phyloP scores from a whole-genome alignment of 495 filamentous ascomycete genomes.

The Ramalina intermedia region DNA sequence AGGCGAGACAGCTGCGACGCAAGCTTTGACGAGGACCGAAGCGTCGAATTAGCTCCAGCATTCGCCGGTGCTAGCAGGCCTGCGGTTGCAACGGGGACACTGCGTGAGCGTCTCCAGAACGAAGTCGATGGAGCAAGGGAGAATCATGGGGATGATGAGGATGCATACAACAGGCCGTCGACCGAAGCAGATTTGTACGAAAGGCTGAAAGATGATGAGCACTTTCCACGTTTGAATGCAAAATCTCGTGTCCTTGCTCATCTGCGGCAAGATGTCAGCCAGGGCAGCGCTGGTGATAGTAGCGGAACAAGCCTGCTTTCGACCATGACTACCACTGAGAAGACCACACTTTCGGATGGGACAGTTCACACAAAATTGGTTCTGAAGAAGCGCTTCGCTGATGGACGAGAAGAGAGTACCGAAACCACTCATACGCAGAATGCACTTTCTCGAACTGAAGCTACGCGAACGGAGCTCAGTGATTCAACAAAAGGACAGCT shows the following conservation, averaged over 20 bases:
- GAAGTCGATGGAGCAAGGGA: background rate
- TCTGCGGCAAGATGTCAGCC: constrained; percentile 12
- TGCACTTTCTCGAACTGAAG: constrained; percentile 1
- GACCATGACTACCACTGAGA: constrained; percentile 42
- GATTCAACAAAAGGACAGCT: background rate
- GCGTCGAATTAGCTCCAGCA: no score
- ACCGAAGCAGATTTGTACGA: constrained; percentile 34
- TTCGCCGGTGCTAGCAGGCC: no score
- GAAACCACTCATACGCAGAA: constrained; percentile 20
- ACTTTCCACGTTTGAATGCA: background rate
- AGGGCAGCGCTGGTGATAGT: background rate
- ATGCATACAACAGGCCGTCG: background rate
- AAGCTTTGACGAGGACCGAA: background rate
- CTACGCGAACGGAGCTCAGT: background rate
- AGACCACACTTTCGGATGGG: constrained; percentile 40
- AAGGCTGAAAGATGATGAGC: constrained; percentile 7
- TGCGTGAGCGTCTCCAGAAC: background rate
- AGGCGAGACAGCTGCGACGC: background rate
- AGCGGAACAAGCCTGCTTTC: constrained; percentile 32
- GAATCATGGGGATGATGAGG: constrained; percentile 3
- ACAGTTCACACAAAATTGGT: constrained; percentile 45
- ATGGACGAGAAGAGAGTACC: constrained; percentile 47
- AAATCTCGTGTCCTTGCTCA: constrained; percentile 1
- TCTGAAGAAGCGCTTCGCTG: constrained; percentile 44
- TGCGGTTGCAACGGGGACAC: no score